phyloP scores from a whole-genome alignment of 768 basidiomycete genomes.

The Mycena belliarum region DNA sequence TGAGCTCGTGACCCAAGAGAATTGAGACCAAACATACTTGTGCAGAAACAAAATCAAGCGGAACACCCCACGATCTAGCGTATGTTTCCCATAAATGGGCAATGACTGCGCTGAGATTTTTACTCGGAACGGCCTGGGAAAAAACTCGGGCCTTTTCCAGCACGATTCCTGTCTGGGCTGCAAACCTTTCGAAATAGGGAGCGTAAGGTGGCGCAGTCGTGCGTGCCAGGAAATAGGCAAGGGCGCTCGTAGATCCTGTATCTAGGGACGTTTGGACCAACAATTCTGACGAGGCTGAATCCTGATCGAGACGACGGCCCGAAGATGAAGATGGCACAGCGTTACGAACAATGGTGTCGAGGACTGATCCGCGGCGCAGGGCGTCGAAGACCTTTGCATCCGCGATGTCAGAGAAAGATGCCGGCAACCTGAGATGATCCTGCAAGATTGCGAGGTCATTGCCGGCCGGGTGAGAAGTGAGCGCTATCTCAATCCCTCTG shows the following conservation, averaged over 20 bases:
- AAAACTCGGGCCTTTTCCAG: conserved; percentile 8
- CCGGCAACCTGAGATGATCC: conserved; percentile 53
- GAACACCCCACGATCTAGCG: conserved; percentile 30
- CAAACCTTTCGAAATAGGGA: conserved; percentile 31
- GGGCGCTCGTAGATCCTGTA: conserved; percentile 26
- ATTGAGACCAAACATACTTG: conserved; percentile 43
- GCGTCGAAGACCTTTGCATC: conserved; percentile 16
- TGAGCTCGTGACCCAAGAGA: conserved; percentile 17
- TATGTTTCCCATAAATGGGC: conserved; percentile 18
- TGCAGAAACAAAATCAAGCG: conserved; percentile 37
- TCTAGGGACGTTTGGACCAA: conserved; percentile 42
- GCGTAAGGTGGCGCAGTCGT: conserved; percentile 34
- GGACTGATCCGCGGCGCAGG: conserved; percentile 16
- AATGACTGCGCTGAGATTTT: conserved; percentile 3
- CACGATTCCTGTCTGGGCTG: conserved; percentile 5
- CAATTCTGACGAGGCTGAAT: conserved; percentile 45
- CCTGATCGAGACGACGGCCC: conserved; percentile 48
- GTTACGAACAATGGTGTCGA: background rate
- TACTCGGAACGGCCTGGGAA: conserved; percentile 22
- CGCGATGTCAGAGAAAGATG: conserved; percentile 1
- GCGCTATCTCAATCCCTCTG: conserved; percentile 83
- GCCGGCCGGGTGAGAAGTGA: conserved; percentile 37
- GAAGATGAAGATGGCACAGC: conserved; percentile 31
- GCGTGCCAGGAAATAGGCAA: conserved; percentile 40
- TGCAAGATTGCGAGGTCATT: conserved; percentile 51